Evolutionary conservation across 2,329 filamentous ascomycete species (phyloP), one percentile per base, ranked within the genome.

Genomic region (Basipetospora sp.): DNA sequence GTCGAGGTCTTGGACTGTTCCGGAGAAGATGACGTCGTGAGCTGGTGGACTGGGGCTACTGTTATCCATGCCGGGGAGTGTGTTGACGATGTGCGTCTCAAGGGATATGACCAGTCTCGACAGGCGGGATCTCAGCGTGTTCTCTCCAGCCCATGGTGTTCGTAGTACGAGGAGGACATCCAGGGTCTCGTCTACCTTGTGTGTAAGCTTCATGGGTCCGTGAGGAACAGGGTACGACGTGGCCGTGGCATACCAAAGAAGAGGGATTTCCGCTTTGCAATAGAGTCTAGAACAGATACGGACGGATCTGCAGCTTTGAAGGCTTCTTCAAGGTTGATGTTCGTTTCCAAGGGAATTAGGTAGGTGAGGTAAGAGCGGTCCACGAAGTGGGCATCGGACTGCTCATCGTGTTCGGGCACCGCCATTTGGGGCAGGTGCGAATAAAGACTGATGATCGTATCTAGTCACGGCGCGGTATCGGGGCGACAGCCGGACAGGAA

Each of bases 201-300:
- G 60, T 68, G n/a, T n/a, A n/a, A n/a, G n/a, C n/a, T n/a, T n/a
- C n/a, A n/a, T n/a, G n/a, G n/a, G n/a, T n/a, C n/a, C n/a, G n/a
- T n/a, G n/a, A n/a, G n/a, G n/a, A n/a, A n/a, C n/a, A n/a, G n/a
- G n/a, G n/a, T n/a, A n/a, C n/a, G n/a, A n/a, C n/a, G n/a, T n/a
- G n/a, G n/a, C n/a, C n/a, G 33, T 8, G 39, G 55, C 70, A 47
- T 63, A 85, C 81, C 81, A 51, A 86, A 84, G 52, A 82, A 80
- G 28, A 87, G 61, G 39, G 68, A 66, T 28, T 78, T 67, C 45
- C 80, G 67, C 47, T 74, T 69, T 31, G 70, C 59, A 49, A 84
- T 65, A 14, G 67, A 67, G 36, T 73, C 65, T 30, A 79, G 63
- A 43, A 63, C 58, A 46, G 59, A 60, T 44, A 61, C 58, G 38